phyloP scores from a whole-genome alignment of 192 early-diverging fungal genomes.

The Chytriomyces hyalinus region DNA sequence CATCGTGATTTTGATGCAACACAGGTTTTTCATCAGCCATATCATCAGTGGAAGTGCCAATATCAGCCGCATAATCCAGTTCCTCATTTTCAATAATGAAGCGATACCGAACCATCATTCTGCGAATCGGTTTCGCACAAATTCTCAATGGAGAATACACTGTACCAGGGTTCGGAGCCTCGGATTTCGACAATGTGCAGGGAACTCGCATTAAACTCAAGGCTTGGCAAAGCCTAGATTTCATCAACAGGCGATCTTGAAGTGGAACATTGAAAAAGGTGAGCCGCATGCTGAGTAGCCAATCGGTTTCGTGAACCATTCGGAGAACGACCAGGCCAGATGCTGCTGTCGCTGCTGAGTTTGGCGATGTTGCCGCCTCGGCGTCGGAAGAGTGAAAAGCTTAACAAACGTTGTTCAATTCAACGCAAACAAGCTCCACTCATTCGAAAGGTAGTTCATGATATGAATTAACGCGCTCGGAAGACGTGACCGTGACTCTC shows the following conservation, averaged over 20 bases:
- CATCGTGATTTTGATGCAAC: too few species aligned
- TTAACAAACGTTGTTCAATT: slow-evolving; percentile 41
- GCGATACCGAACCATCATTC: slow-evolving; percentile 44
- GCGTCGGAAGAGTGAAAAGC: slow-evolving; percentile 29
- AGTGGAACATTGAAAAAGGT: slow-evolving; percentile 49
- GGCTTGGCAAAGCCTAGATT: slow-evolving; percentile 31
- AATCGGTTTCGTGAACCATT: slow-evolving; percentile 51
- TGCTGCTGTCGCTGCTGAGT: slow-evolving; percentile 1
- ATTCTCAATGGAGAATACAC: slow-evolving; percentile 49
- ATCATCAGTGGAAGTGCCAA: too few species aligned
- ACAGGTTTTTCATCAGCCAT: too few species aligned
- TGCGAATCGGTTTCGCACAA: slow-evolving; percentile 45
- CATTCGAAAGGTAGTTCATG: slow-evolving; percentile 37
- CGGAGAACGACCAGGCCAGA: slow-evolving; percentile 51
- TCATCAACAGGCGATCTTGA: slow-evolving; percentile 31
- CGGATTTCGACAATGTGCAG: slow-evolving; percentile 20
- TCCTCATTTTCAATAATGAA: slow-evolving; percentile 21
- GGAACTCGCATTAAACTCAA: slow-evolving; percentile 7
- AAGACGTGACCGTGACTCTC: slow-evolving; percentile 1
- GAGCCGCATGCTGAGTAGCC: slow-evolving; percentile 41
- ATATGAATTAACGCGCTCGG: slow-evolving; percentile 47
- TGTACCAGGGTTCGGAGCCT: slow-evolving; percentile 10
- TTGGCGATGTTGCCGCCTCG: background rate
- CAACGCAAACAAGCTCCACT: slow-evolving; percentile 48
- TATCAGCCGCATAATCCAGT: too few species aligned